Evolutionary conservation across 2,329 filamentous ascomycete genomes (phyloP), one percentile per base, ranked within the genome.

Genomic region (Aspergillus aculeatus): DNA sequence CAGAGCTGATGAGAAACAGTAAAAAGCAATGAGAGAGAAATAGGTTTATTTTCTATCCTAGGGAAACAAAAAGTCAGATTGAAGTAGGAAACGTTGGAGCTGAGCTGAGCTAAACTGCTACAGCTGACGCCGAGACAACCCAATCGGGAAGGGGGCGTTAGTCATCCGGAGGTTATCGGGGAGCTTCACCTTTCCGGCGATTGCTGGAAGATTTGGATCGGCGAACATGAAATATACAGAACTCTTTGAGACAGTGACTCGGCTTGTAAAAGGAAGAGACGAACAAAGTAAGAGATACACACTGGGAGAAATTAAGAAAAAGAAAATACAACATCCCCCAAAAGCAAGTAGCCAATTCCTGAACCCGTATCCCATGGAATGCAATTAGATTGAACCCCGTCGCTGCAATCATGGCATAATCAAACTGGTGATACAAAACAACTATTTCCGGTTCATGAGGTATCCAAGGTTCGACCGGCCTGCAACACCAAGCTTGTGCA

Each of bases 401-500:
- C 29, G 19, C 21, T 23, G 24, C 26, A 32, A 52, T 57, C 32
- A 35, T 32, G 4, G 23, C 29, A 41, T 12, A 14, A 52, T 52
- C 31, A 29, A 31, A 12, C 16, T 23, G 10, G 19, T 23, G n/a
- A 32, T 35, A 23, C 16, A 23, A 52, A 47, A 12, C 35, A 50
- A 49, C 29, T 53, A 59, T 50, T 21, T 54, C 38, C 52, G 48
- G n/a, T 35, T 32, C 23, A 7, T 23, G 10, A 59, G 16, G 47
- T 41, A 23, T 50, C 48, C 56, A 32, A 65, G 26, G 72, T 97
- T 98, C 35, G 90, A 89, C 78, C 95, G 85, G 26, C 90, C 85
- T 29, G 86, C 84, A 38, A 93, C 91, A 63, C 86, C 92, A 67
- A 88, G 78, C 84, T 92, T 96, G 79, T 99, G 95, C 58, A 96